Evolutionary conservation across 306 rosid species (phyloP).

Genomic region (Hylodesmum podocarpum): DNA sequence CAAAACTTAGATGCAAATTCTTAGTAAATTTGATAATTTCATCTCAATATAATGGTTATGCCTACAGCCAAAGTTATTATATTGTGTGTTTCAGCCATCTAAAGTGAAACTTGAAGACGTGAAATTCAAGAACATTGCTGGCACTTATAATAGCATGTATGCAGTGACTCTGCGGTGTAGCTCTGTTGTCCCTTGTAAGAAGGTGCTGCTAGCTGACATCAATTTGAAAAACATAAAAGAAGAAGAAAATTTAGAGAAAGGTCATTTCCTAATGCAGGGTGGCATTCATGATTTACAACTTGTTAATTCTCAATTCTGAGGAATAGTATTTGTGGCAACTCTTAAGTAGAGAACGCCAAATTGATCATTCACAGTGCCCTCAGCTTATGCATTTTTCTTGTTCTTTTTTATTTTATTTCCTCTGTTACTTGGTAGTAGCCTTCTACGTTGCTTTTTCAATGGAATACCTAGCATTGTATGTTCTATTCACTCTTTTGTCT

Average conservation of each 20-base stretch:
- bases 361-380: not conserved
- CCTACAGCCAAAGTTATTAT: no score
- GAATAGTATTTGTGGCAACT: not conserved
- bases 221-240: not conserved
- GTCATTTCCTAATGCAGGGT: slow-evolving; percentile 1
- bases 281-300: not conserved
- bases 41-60: no score
- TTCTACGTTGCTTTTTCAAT: no score
- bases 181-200: not conserved
- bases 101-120: slow-evolving; percentile 13
- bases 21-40: no score
- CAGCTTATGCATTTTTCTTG: not conserved
- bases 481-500: no score
- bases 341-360: not conserved
- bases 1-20: no score
- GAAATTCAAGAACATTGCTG: slow-evolving; percentile 9
- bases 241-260: not conserved
- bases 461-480: no score
- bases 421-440: not conserved
- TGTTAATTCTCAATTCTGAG: not conserved
- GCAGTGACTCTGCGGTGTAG: slow-evolving; percentile 14
- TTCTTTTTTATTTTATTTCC: not conserved
- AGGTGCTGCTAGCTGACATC: not conserved
- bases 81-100: not conserved
- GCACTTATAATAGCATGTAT: slow-evolving; percentile 12